These are phyloP conservation scores for Sinapis alba DNA, from an alignment of 441 rosid genomes.

Conservation along the genomic window DNA sequence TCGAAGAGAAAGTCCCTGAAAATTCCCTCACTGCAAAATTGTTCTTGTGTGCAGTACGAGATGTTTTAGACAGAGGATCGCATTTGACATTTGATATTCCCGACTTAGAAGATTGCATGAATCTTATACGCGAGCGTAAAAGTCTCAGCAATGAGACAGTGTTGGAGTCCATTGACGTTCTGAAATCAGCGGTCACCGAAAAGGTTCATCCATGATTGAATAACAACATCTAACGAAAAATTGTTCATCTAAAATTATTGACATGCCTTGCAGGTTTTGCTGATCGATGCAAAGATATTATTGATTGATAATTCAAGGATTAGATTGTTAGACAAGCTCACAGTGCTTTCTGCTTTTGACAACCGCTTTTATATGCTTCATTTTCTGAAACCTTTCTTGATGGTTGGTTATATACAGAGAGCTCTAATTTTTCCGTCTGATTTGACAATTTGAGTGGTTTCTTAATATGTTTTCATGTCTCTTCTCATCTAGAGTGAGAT, in stretches of 20 bases:
- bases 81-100: neutral
- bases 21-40: neutral
- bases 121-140: conserved; percentile 1
- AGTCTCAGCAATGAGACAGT: neutral
- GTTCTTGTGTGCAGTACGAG: conserved; percentile 23
- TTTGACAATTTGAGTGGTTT: neutral
- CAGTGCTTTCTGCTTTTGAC: conserved; percentile 22
- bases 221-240: neutral
- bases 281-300: conserved; percentile 16
- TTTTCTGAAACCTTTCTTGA: conserved; percentile 25
- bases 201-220: conserved; percentile 10
- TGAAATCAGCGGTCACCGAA: neutral
- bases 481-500: conserved; percentile 1
- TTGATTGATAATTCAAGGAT: conserved; percentile 22
- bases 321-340: conserved; percentile 9
- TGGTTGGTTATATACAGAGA: conserved; percentile 4
- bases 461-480: neutral
- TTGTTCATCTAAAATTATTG: neutral
- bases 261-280: conserved; percentile 16
- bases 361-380: conserved; percentile 24
- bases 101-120: neutral
- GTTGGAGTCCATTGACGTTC: neutral
- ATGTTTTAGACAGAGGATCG: conserved; percentile 8
- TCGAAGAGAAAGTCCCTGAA: neutral
- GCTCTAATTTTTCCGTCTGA: neutral